Evolutionary conservation across 495 filamentous ascomycete species (phyloP), one percentile per base, ranked within the genome.

Genomic region (Penicillium egyptiacum): DNA sequence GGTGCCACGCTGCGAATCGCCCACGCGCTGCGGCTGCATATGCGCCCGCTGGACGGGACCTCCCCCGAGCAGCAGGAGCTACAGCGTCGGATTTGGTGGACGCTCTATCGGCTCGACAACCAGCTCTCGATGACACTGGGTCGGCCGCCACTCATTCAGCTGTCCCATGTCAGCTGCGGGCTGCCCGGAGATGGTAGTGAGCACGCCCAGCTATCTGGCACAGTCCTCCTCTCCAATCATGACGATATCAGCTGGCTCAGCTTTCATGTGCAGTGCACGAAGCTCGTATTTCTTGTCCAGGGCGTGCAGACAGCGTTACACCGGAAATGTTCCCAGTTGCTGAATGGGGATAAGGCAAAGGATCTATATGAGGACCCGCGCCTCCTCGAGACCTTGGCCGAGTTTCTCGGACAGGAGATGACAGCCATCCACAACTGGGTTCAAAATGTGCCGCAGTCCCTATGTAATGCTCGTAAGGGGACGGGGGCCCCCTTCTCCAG

Each of bases 31-130:
- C 81, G 81, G 8, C 70, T 85, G 1, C 80, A 85, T 60, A 53
- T 37, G 14, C 33, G 33, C 33, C 33, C 33, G 14, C 33, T 37
- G 33, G 33, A 37, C 33, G 33, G 14, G 33, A 37, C 33, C 5
- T n/a, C 33, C 5, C 14, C 14, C 14, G 33, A 37, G 6, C 33
- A 37, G 33, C 33, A 37, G 33, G 76, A 82, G 58, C 54, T 81
- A 20, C 72, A 73, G 4, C 75, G 68, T 46, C 71, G 82, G 1
- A 31, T 83, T 1, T 83, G 81, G 81, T 83, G 81, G 82, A 69
- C 66, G 0, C 48, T 83, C 2, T 82, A 75, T 55, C 43, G 63
- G 5, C 42, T 82, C 16, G 81, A 84, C 22, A 75, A 64, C 53
- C 80, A 81, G 54, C 59, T 65, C 1, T 68, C 65, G 46, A 78